Evolutionary conservation across 768 basidiomycete genomes (phyloP), one percentile per base, ranked within the genome.

Genomic region (Tremella mesenterica): DNA sequence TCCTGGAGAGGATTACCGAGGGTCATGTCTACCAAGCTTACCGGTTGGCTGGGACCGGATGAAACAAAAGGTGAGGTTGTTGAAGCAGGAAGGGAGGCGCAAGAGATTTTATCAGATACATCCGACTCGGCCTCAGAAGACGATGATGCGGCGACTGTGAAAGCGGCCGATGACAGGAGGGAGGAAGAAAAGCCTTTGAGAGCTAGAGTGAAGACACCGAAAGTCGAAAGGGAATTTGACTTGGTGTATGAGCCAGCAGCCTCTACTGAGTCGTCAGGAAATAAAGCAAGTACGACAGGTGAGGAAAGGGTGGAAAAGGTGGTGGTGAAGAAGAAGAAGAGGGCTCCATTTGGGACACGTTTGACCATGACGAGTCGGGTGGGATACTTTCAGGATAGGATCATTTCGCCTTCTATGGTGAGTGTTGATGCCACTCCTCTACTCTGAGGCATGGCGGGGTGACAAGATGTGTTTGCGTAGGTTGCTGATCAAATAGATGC

Each of bases 401-500:
- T 96, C 64, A 82, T 99, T 56, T 85, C 91, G 2, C 93, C 95
- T 0, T 87, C 85, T 66, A 96, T 99, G 92, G 93, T 93, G 70
- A 65, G 87, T 75, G 61, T 6, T 6, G 26, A n/a, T n/a, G n/a
- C n/a, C n/a, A n/a, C n/a, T n/a, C n/a, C n/a, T n/a, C n/a, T n/a
- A n/a, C n/a, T n/a, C n/a, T 48, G 43, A 29, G 5, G 14, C 4
- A 18, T 16, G 38, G 38, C 28, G 14, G 7, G 29, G 13, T 26
- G 20, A 31, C 44, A 25, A 13, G 9, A n/a, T n/a, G n/a, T n/a
- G n/a, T n/a, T n/a, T n/a, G n/a, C n/a, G n/a, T n/a, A n/a, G n/a
- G n/a, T n/a, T n/a, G 48, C 57, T 58, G 53, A 58, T n/a, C 30
- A 52, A 39, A n/a, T 63, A 97, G 93, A 96, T 96, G 89, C 87